phyloP scores from a whole-genome alignment of 192 early-diverging fungal species.

The Dissophora ornata region DNA sequence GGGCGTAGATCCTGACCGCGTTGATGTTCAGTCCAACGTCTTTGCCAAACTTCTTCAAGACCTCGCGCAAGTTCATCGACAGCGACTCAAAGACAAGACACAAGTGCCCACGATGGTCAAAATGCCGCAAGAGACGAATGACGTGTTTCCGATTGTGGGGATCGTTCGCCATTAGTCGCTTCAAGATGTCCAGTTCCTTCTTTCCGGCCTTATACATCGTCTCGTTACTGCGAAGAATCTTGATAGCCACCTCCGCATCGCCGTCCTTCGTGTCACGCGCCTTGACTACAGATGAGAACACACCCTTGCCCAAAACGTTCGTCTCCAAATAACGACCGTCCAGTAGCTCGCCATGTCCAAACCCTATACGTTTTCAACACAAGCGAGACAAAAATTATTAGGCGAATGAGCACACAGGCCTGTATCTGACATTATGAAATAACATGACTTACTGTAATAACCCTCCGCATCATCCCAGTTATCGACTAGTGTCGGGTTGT shows the following conservation, averaged over 20 bases:
- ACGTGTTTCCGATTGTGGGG: constrained; percentile 91
- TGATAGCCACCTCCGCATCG: constrained; percentile 90
- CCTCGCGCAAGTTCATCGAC: constrained; percentile 91
- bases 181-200: constrained; percentile 92
- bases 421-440: no score
- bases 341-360: constrained; percentile 86
- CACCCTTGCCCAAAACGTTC: constrained; percentile 90
- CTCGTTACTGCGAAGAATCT: constrained; percentile 96
- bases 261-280: constrained; percentile 80
- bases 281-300: constrained; percentile 94
- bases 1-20: constrained; percentile 91
- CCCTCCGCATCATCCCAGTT: constrained; percentile 98
- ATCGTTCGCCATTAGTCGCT: constrained; percentile 85
- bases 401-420: no score
- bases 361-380: constrained; percentile 45
- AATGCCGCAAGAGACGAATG: constrained; percentile 85
- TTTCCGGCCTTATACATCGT: constrained; percentile 92
- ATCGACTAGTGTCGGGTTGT: constrained; percentile 74
- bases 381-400: background rate
- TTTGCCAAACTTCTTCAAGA: constrained; percentile 95
- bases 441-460: constrained; percentile 88
- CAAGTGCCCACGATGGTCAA: constrained; percentile 90
- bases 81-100: constrained; percentile 96
- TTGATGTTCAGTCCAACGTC: constrained; percentile 93
- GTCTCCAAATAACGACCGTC: constrained; percentile 90